These are phyloP conservation scores for Trichoderma gracile DNA, from an alignment of 2,329 filamentous ascomycete species.

Conservation along the genomic window DNA sequence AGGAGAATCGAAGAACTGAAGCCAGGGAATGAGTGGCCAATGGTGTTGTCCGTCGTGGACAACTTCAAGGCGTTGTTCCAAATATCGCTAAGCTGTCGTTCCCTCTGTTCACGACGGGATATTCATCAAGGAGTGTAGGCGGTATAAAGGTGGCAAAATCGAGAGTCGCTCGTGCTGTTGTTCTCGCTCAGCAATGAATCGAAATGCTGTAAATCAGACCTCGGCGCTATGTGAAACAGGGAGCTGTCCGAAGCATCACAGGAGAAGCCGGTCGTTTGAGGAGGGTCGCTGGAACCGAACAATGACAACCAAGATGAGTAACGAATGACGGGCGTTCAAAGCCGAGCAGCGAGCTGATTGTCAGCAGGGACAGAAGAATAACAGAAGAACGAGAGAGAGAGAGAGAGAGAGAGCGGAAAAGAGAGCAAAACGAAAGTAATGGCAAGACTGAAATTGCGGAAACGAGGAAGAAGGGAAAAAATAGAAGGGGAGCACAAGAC, in stretches of 20 bases:
- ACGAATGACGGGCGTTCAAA: constrained; percentile 9
- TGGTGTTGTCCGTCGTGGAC: not conserved
- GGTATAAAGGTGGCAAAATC: not conserved
- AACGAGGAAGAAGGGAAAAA: constrained; percentile 11
- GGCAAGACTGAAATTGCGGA: constrained; percentile 9
- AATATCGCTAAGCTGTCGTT: not conserved
- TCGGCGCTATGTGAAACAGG: constrained; percentile 12
- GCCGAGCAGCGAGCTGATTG: not conserved
- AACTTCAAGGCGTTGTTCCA: not conserved
- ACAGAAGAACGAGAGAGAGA: not conserved
- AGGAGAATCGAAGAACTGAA: constrained; percentile 27
- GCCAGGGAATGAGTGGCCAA: constrained; percentile 27
- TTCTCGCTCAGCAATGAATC: not conserved
- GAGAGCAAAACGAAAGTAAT: constrained; percentile 4
- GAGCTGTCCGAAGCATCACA: constrained; percentile 10
- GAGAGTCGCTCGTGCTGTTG: not conserved
- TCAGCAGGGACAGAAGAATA: not conserved
- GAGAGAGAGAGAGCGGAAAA: constrained; percentile 29
- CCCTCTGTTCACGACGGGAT: constrained; percentile 3
- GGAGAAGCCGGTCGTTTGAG: not conserved
- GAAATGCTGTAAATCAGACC: constrained; percentile 3
- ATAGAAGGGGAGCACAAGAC: constrained; percentile 31
- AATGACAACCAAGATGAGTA: constrained; percentile 22
- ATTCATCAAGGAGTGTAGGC: constrained; percentile 17
- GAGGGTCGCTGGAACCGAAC: not conserved